Conservation (phyloP, 352 stramenopile genomes). For the Blastocystis sp. region DNA sequence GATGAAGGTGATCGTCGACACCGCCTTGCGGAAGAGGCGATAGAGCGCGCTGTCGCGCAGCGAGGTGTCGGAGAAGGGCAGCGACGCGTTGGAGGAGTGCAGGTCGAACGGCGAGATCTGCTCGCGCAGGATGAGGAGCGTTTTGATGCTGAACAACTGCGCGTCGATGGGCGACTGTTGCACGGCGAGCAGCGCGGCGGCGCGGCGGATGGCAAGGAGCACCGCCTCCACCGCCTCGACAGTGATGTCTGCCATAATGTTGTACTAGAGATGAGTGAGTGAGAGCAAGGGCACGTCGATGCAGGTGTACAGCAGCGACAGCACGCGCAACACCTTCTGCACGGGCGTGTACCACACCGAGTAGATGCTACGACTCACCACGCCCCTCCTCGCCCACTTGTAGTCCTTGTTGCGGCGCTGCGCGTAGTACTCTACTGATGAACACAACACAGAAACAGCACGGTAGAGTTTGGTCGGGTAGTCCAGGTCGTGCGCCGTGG, state of each 20-base stretch:
- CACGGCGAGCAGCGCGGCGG: background rate
- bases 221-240: slow-evolving; percentile 1
- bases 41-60: slow-evolving; percentile 10
- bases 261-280: slow-evolving; percentile 24
- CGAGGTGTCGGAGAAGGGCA: slow-evolving; percentile 55
- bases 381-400: background rate
- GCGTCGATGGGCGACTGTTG: background rate
- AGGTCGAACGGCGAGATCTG: slow-evolving; percentile 61
- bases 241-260: slow-evolving; percentile 51
- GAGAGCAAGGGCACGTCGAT: slow-evolving; percentile 1
- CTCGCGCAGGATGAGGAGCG: slow-evolving; percentile 55
- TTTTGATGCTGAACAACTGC: slow-evolving; percentile 38
- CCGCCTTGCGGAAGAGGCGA: slow-evolving; percentile 22
- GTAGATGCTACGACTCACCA: slow-evolving; percentile 19
- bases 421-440: slow-evolving; percentile 53
- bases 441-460: background rate
- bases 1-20: slow-evolving; percentile 41
- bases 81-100: slow-evolving; percentile 14
- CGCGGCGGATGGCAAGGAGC: background rate
- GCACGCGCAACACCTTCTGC: slow-evolving; percentile 35
- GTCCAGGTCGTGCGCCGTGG: slow-evolving; percentile 29
- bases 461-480: slow-evolving; percentile 56
- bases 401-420: background rate
- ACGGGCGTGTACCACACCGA: slow-evolving; percentile 41
- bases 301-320: slow-evolving; percentile 38